Conservation (phyloP, 441 rosid genomes). For the Rhodomyrtus psidioides region DNA sequence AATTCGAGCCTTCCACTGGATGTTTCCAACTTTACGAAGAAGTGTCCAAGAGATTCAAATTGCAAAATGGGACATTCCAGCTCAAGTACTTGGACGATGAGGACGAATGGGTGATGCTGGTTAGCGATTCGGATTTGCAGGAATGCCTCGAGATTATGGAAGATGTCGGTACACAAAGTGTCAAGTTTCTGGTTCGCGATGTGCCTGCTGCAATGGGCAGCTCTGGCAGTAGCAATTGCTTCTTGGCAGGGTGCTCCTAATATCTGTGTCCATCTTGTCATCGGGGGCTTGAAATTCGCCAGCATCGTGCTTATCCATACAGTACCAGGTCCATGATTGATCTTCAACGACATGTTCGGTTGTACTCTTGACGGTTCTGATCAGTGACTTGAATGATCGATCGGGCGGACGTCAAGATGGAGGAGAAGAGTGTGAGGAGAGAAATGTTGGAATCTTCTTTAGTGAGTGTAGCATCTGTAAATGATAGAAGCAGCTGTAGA, state of each 20-base stretch:
- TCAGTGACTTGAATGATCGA: neutral
- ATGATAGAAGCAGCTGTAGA: neutral
- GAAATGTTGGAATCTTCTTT: neutral
- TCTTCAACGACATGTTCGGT: neutral
- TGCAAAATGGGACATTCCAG: slow-evolving; percentile 61
- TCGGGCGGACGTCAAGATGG: neutral
- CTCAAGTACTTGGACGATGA: slow-evolving; percentile 84
- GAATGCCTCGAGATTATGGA: slow-evolving; percentile 78
- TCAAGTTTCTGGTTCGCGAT: slow-evolving; percentile 67
- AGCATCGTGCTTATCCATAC: neutral
- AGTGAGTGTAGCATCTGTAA: neutral
- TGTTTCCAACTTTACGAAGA: slow-evolving; percentile 72
- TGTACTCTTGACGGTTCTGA: neutral
- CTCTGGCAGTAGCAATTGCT: slow-evolving; percentile 55
- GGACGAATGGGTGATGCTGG: slow-evolving; percentile 83
- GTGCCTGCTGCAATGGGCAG: slow-evolving; percentile 40
- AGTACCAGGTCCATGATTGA: neutral
- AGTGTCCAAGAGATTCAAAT: slow-evolving; percentile 65
- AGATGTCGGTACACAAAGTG: slow-evolving; percentile 31
- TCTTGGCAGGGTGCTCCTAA: slow-evolving; percentile 24
- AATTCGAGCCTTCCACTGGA: slow-evolving; percentile 58
- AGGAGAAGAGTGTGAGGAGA: neutral
- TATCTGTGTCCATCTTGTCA: neutral
- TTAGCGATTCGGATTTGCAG: slow-evolving; percentile 62
- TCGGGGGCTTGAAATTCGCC: neutral